Evolutionary conservation across 2,329 filamentous ascomycete genomes (phyloP).

Genomic region (Pestalotiopsis sp.): DNA sequence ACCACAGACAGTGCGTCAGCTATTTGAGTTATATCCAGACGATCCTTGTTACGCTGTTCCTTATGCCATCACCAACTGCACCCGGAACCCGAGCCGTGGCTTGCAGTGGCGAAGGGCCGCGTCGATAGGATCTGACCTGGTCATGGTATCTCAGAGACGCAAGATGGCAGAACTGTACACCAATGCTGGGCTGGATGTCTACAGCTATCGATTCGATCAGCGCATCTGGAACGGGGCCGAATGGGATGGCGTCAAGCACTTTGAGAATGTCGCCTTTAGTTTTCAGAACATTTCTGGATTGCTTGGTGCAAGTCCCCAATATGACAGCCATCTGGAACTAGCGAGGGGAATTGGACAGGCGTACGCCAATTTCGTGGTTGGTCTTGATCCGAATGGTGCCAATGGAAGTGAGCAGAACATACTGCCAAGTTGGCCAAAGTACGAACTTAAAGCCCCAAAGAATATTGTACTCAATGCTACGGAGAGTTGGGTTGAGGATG

Average conservation of each 20-base stretch:
- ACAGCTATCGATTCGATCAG: conserved; percentile 53
- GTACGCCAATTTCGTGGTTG: conserved; percentile 45
- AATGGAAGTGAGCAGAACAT: not conserved
- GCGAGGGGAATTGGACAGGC: conserved; percentile 40
- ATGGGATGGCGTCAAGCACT: conserved; percentile 46
- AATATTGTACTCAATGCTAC: conserved; percentile 50
- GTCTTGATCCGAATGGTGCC: conserved; percentile 41
- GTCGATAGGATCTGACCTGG: conserved; percentile 47
- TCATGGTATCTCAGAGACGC: conserved; percentile 49
- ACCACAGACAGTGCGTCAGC: conserved; percentile 41
- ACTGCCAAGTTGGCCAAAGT: conserved; percentile 23
- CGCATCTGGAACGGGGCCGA: conserved; percentile 41
- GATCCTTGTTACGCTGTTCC: conserved; percentile 49
- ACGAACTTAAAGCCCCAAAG: conserved; percentile 33
- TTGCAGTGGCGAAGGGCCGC: conserved; percentile 45
- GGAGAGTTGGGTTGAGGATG: conserved; percentile 43
- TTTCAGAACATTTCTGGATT: conserved; percentile 52
- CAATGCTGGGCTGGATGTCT: conserved; percentile 35
- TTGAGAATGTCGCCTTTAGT: conserved; percentile 49
- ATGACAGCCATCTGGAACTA: conserved; percentile 36
- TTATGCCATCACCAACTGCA: conserved; percentile 39
- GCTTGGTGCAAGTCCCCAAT: conserved; percentile 45
- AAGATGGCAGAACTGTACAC: conserved; percentile 45
- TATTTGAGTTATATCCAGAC: conserved; percentile 50
- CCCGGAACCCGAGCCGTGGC: conserved; percentile 31